Evolutionary conservation across 2,329 filamentous ascomycete species (phyloP).

Genomic region (Chaetomiaceae sp.): DNA sequence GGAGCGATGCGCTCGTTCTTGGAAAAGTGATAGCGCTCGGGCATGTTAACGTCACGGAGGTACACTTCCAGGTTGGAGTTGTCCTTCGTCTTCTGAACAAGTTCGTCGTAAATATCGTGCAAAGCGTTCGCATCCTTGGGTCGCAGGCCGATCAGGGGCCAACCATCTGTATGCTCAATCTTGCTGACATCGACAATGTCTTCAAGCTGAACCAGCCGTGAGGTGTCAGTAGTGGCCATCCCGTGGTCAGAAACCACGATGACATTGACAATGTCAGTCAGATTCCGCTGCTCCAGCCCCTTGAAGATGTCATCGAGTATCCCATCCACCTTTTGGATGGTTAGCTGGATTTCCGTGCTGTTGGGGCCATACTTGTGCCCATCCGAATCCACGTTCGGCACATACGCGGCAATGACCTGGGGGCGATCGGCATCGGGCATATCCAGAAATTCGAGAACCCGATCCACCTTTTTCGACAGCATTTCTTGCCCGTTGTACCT

Average conservation of each 20-base stretch:
- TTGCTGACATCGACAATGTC: constrained; percentile 73
- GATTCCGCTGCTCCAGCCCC: constrained; percentile 72
- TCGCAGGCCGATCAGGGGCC: constrained; percentile 85
- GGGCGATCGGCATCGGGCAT: constrained; percentile 73
- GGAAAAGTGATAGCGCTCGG: constrained; percentile 83
- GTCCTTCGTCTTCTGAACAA: constrained; percentile 49
- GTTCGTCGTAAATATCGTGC: constrained; percentile 57
- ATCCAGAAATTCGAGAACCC: constrained; percentile 79
- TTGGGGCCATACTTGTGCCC: constrained; percentile 90
- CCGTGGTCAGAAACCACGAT: constrained; percentile 97
- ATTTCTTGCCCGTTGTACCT: constrained; percentile 73
- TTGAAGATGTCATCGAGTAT: constrained; percentile 74
- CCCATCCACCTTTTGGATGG: constrained; percentile 70
- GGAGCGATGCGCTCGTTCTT: constrained; percentile 87
- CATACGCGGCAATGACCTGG: constrained; percentile 89
- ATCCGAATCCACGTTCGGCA: constrained; percentile 82
- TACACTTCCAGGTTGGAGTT: constrained; percentile 80
- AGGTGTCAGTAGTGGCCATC: constrained; percentile 86
- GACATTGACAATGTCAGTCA: constrained; percentile 86
- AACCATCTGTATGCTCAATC: constrained; percentile 83
- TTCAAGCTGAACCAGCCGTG: constrained; percentile 80
- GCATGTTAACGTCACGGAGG: constrained; percentile 81
- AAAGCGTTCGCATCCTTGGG: constrained; percentile 66
- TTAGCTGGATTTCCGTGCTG: constrained; percentile 78
- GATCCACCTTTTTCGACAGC: constrained; percentile 67